phyloP scores from a whole-genome alignment of 139 green algal species.

The Closterium sp. region DNA sequence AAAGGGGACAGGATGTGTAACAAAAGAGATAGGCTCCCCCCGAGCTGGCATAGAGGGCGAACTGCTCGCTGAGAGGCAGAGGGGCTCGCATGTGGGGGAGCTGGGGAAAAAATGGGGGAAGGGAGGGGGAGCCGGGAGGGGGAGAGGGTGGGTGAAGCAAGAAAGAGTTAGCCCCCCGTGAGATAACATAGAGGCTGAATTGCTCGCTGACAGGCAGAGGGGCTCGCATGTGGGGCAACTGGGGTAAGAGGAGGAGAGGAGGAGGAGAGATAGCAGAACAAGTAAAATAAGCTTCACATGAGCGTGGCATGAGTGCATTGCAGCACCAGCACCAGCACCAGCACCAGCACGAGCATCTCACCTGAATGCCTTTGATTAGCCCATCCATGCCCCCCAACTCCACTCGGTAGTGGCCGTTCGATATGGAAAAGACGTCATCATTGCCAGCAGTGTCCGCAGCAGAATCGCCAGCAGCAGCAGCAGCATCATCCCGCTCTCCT shows the following conservation, averaged over 20 bases:
- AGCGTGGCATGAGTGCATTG: too few species aligned
- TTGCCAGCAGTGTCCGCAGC: background rate
- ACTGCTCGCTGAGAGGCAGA: background rate
- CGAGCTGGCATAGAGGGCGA: background rate
- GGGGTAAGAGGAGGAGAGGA: too few species aligned
- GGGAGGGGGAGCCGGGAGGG: too few species aligned
- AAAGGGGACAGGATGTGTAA: too few species aligned
- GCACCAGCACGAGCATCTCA: background rate
- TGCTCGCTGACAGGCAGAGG: too few species aligned
- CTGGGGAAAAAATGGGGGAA: background rate
- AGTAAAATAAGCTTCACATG: too few species aligned
- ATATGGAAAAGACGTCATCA: background rate
- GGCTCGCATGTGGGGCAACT: too few species aligned
- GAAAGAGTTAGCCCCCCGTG: too few species aligned
- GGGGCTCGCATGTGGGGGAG: background rate
- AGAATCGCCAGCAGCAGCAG: background rate
- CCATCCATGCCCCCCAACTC: background rate
- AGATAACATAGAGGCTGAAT: too few species aligned
- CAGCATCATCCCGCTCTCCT: background rate
- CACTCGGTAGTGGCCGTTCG: background rate
- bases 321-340: too few species aligned
- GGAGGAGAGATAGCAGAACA: too few species aligned
- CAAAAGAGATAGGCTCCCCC: conserved; percentile 36
- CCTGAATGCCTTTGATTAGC: background rate
- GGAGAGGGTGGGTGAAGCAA: too few species aligned